These are phyloP conservation scores for Bertia moriformis DNA, from an alignment of 2,329 filamentous ascomycete species.

Conservation along the genomic window DNA sequence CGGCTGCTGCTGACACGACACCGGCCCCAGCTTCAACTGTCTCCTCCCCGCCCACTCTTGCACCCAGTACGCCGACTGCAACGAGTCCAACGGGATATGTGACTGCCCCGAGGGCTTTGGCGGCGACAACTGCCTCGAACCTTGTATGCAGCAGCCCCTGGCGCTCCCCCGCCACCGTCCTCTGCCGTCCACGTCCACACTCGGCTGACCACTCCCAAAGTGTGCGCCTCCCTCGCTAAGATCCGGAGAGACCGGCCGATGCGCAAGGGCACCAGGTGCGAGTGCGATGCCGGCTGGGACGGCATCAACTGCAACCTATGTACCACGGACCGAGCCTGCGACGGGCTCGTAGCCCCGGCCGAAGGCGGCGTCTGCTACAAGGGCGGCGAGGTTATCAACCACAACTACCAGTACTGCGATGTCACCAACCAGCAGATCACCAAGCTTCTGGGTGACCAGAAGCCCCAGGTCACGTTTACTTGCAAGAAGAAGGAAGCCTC, in stretches of 20 bases:
- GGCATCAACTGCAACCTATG: constrained; percentile 99
- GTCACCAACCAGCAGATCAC: constrained; percentile 93
- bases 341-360: constrained; percentile 61
- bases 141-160: constrained; percentile 32
- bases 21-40: constrained; percentile 74
- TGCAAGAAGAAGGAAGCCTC: constrained; percentile 62
- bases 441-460: constrained; percentile 67
- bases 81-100: constrained; percentile 82
- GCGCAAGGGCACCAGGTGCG: constrained; percentile 56
- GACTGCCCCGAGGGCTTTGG: constrained; percentile 87
- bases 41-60: constrained; percentile 88
- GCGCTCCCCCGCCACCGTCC: not conserved
- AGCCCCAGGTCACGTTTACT: constrained; percentile 86
- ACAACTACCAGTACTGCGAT: constrained; percentile 96
- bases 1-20: constrained; percentile 7
- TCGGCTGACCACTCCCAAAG: constrained; percentile 15
- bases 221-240: constrained; percentile 77
- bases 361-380: constrained; percentile 83
- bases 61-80: constrained; percentile 79
- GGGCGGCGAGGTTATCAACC: constrained; percentile 75
- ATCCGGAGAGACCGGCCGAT: constrained; percentile 67
- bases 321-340: constrained; percentile 66
- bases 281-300: constrained; percentile 85
- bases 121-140: constrained; percentile 80
- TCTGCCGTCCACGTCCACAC: not conserved